A percentile compares a stretch with the other conserved stretches of the same genome.
These are phyloP conservation scores for Pythium scleroteichum DNA, from an alignment of 352 stramenopile genomes.

Conservation along the genomic window DNA sequence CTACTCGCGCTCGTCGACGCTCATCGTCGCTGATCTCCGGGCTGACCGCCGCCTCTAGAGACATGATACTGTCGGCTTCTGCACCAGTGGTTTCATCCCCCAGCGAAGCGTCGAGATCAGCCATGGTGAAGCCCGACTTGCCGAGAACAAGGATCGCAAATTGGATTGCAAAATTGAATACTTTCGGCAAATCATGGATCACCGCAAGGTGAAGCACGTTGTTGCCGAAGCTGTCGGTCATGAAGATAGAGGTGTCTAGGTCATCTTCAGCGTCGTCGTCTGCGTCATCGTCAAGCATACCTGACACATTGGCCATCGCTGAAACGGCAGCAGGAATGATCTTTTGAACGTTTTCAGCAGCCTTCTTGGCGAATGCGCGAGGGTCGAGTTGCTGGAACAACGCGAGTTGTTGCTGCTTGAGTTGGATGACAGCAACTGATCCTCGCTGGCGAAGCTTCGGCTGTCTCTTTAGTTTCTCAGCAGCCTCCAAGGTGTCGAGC, in stretches of 20 bases:
- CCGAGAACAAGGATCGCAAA: conserved; percentile 45
- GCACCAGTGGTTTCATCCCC: neutral
- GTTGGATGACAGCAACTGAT: conserved; percentile 1
- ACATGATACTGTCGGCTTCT: neutral
- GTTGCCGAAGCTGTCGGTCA: conserved; percentile 57
- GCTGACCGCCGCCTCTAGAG: neutral
- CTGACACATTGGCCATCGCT: neutral
- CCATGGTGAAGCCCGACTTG: conserved; percentile 1
- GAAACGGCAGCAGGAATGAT: conserved; percentile 3
- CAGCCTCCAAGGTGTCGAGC: conserved; percentile 37
- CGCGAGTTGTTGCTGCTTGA: conserved; percentile 12
- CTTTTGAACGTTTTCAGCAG: conserved; percentile 10
- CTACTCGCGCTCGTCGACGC: conserved; percentile 9
- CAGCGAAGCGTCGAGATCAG: conserved; percentile 1
- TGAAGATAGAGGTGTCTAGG: conserved; percentile 43
- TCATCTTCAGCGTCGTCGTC: conserved; percentile 3
- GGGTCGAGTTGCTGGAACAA: conserved; percentile 16
- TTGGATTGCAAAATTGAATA: conserved; percentile 59
- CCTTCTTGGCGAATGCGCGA: conserved; percentile 9
- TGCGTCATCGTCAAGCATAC: neutral
- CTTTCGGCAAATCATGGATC: conserved; percentile 51
- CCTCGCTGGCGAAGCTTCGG: neutral
- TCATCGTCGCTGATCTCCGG: neutral
- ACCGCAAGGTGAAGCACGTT: conserved; percentile 63
- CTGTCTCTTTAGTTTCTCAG: conserved; percentile 25